phyloP scores from a whole-genome alignment of 345 rosid genomes.

The Pistacia vera region DNA sequence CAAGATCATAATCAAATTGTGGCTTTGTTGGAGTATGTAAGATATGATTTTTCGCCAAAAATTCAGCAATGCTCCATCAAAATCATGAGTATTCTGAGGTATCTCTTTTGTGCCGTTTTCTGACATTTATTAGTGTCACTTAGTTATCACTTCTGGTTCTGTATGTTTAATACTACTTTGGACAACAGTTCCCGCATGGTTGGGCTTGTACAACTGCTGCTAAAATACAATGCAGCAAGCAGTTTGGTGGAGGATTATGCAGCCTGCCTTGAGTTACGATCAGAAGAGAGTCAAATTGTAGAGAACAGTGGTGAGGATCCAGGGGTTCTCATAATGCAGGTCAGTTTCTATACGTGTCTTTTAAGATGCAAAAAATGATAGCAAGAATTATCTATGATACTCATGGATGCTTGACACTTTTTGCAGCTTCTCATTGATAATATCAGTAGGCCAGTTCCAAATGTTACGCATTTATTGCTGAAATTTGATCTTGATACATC shows the following conservation, averaged over 20 bases:
- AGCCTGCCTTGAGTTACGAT: constrained; percentile 82
- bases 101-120: not conserved
- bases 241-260: constrained; percentile 86
- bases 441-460: constrained; percentile 88
- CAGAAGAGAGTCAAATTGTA: constrained; percentile 68
- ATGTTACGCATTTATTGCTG: constrained; percentile 84
- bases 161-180: constrained; percentile 17
- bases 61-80: constrained; percentile 85
- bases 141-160: constrained; percentile 10
- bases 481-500: constrained; percentile 83
- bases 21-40: constrained; percentile 83
- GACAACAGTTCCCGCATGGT: constrained; percentile 79
- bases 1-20: constrained; percentile 91
- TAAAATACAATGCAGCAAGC: constrained; percentile 73
- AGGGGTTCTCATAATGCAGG: constrained; percentile 94
- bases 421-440: constrained; percentile 86
- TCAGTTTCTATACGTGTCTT: constrained; percentile 25
- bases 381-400: not conserved
- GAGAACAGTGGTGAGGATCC: constrained; percentile 77
- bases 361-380: not conserved
- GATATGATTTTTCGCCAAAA: constrained; percentile 81
- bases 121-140: constrained; percentile 1
- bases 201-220: constrained; percentile 84
- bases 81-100: constrained; percentile 90
- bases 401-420: constrained; percentile 10